Conservation (phyloP, 805 yeast species). For the Candida pseudoglaebosa region DNA sequence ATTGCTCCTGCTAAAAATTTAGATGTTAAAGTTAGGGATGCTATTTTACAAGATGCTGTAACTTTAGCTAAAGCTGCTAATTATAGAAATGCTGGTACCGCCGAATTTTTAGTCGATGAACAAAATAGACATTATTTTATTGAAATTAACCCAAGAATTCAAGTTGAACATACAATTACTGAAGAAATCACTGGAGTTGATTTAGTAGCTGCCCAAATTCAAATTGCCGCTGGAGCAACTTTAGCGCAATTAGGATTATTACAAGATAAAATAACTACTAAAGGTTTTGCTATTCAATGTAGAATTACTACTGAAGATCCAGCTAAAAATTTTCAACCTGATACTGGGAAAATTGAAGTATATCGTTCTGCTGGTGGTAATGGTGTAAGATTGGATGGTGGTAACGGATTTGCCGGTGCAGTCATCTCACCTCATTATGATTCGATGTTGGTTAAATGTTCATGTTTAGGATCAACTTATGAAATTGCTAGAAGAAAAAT, state of each 20-base stretch:
- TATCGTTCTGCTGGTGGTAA: constrained; percentile 99
- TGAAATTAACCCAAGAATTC: constrained; percentile 96
- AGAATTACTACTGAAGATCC: constrained; percentile 99
- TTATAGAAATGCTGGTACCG: constrained; percentile 97
- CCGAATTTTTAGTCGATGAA: constrained; percentile 90
- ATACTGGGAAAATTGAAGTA: constrained; percentile 96
- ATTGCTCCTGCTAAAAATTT: constrained; percentile 95
- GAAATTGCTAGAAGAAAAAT: constrained; percentile 97
- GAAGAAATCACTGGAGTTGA: constrained; percentile 99
- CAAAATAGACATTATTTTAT: constrained; percentile 95
- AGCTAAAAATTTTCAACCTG: constrained; percentile 93
- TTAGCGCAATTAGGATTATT: constrained; percentile 85
- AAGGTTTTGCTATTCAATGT: constrained; percentile 98
- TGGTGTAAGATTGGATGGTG: constrained; percentile 98
- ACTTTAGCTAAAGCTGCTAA: constrained; percentile 83
- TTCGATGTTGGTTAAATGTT: constrained; percentile 96
- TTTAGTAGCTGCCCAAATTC: constrained; percentile 96
- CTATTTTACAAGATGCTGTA: constrained; percentile 92
- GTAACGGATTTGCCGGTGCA: constrained; percentile 96
- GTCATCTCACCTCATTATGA: constrained; percentile 96
- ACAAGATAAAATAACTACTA: constrained; percentile 90
- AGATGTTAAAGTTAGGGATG: constrained; percentile 79
- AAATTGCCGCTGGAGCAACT: constrained; percentile 97
- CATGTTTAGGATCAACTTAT: constrained; percentile 94
- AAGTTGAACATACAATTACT: constrained; percentile 97